Evolutionary conservation across 768 basidiomycete species (phyloP).

Genomic region (Baorangia bicolor): DNA sequence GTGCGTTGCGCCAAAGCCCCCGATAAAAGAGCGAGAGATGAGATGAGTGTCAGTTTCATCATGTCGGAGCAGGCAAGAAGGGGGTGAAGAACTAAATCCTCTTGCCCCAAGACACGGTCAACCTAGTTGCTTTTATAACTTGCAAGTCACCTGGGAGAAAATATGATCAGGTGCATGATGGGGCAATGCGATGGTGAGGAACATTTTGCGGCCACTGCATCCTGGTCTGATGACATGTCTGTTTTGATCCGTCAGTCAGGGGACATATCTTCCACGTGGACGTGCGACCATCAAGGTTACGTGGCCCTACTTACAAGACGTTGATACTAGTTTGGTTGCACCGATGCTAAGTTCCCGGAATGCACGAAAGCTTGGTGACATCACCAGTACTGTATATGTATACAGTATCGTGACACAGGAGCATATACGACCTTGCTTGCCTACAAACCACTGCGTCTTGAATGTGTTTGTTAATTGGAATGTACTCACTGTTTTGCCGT

Average conservation of each 20-base stretch:
- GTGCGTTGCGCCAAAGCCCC: constrained; percentile 48
- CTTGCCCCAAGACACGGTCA: background rate
- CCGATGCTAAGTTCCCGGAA: background rate
- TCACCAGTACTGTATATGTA: background rate
- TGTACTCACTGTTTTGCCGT: background rate
- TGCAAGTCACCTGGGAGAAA: background rate
- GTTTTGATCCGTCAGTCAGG: background rate
- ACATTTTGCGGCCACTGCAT: background rate
- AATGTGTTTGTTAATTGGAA: background rate
- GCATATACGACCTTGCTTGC: background rate
- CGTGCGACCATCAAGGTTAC: background rate
- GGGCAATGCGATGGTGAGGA: background rate
- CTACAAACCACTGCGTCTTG: background rate
- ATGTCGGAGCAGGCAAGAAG: background rate
- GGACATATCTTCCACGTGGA: background rate
- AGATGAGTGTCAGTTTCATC: constrained; percentile 26
- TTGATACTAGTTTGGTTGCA: background rate
- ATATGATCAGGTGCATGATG: background rate
- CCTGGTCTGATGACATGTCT: background rate
- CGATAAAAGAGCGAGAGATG: constrained; percentile 32
- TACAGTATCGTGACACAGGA: no score
- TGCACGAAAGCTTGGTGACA: background rate
- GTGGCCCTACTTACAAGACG: background rate
- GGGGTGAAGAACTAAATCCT: background rate
- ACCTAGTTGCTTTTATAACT: constrained; percentile 18